phyloP scores from a whole-genome alignment of 257 asterid genomes.

The Echites panduratus region DNA sequence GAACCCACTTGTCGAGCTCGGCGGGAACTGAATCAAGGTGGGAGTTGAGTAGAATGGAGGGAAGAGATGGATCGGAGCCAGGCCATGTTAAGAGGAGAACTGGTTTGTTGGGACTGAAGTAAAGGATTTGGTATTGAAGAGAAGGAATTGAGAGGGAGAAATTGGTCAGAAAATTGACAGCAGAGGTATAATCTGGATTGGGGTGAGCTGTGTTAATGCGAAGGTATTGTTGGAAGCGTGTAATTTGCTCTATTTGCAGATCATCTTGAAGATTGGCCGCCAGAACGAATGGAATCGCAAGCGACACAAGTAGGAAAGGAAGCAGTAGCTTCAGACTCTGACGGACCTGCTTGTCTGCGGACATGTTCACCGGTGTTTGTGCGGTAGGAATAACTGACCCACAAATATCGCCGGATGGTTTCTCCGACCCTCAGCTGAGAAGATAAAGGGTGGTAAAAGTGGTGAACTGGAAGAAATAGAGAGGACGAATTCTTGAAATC shows the following conservation, averaged over 20 bases:
- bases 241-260: slow-evolving; percentile 2
- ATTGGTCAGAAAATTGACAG: slow-evolving; percentile 51
- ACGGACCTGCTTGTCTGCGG: neutral
- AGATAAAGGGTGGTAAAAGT: no score
- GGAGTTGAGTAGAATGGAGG: slow-evolving; percentile 70
- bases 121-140: slow-evolving; percentile 32
- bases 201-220: slow-evolving; percentile 88
- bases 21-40: slow-evolving; percentile 96
- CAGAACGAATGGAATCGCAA: neutral
- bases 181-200: slow-evolving; percentile 60
- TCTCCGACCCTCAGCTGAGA: no score
- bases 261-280: slow-evolving; percentile 8
- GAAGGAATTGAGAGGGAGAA: slow-evolving; percentile 61
- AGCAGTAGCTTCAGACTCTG: neutral
- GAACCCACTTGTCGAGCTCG: slow-evolving; percentile 72
- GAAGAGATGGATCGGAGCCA: slow-evolving; percentile 73
- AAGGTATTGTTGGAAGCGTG: slow-evolving; percentile 45
- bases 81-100: slow-evolving; percentile 67
- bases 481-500: no score
- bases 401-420: neutral
- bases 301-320: neutral
- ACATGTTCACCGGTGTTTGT: neutral
- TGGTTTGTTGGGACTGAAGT: slow-evolving; percentile 56
- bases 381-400: neutral
- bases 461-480: no score